Evolutionary conservation across 179 eudicot genomes (phyloP).

Genomic region (Heliamphora pulchella): DNA sequence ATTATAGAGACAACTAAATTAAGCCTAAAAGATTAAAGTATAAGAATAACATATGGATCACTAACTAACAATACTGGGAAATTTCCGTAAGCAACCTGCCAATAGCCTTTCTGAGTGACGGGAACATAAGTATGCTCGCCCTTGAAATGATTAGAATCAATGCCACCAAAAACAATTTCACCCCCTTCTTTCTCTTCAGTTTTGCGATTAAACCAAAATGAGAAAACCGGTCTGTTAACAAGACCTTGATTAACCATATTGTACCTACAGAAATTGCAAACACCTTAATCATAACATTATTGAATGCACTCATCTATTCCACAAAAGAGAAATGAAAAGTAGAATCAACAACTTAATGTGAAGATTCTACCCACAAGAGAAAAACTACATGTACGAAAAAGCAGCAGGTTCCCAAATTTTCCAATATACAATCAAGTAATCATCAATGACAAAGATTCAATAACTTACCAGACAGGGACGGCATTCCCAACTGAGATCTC

Average conservation of each 20-base stretch:
- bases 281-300: not conserved
- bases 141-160: conserved; percentile 51
- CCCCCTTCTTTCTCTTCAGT: conserved; percentile 50
- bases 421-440: not conserved
- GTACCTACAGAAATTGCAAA: conserved; percentile 38
- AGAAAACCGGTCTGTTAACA: conserved; percentile 49
- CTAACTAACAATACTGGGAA: not conserved
- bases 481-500: conserved; percentile 22
- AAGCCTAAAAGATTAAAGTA: not conserved
- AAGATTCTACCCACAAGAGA: conserved; percentile 1
- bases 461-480: no score
- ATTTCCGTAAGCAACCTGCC: conserved; percentile 18
- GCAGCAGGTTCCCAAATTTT: not conserved
- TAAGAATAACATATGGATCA: not conserved
- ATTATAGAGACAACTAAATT: not conserved
- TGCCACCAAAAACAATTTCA: conserved; percentile 72
- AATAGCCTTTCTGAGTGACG: no score
- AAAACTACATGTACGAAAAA: not conserved
- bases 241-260: conserved; percentile 70
- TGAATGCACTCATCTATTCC: not conserved
- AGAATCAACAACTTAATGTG: not conserved
- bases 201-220: conserved; percentile 73
- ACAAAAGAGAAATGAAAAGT: not conserved
- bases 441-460: not conserved
- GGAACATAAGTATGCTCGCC: no score